Conservation (phyloP, 2,329 filamentous ascomycete species). For the Calonectria hawksworthii region DNA sequence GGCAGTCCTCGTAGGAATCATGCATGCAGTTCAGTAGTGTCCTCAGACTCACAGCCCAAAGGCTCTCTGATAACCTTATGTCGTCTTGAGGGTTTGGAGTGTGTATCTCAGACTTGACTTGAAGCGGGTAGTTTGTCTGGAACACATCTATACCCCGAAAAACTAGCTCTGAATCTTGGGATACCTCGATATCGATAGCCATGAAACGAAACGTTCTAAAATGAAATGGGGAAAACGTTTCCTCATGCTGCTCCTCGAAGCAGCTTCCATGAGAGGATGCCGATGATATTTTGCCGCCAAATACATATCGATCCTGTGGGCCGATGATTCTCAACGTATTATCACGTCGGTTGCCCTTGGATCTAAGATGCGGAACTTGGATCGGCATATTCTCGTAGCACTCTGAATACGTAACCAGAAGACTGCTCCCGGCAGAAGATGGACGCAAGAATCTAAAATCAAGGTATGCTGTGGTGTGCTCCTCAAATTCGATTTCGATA, state of each 20-base stretch:
- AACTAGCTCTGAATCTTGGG: neutral
- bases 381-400: conserved; percentile 18
- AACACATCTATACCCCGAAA: neutral
- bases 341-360: neutral
- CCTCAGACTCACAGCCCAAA: conserved; percentile 38
- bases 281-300: too few species aligned
- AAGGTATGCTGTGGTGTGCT: neutral
- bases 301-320: conserved; percentile 4
- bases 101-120: too few species aligned
- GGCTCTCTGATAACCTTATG: too few species aligned
- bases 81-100: too few species aligned
- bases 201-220: conserved; percentile 21
- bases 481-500: neutral
- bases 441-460: conserved; percentile 3
- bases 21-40: conserved; percentile 44
- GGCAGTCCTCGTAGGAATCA: conserved; percentile 51
- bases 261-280: too few species aligned
- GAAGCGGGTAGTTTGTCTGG: conserved; percentile 9
- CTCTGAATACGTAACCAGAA: conserved; percentile 13
- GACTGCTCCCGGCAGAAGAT: neutral
- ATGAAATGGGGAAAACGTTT: conserved; percentile 20
- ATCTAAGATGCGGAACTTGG: neutral
- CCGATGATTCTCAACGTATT: neutral
- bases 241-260: too few species aligned
- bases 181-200: neutral